Conservation (phyloP, 768 basidiomycete species). For the Erythrobasidium yunnanense region DNA sequence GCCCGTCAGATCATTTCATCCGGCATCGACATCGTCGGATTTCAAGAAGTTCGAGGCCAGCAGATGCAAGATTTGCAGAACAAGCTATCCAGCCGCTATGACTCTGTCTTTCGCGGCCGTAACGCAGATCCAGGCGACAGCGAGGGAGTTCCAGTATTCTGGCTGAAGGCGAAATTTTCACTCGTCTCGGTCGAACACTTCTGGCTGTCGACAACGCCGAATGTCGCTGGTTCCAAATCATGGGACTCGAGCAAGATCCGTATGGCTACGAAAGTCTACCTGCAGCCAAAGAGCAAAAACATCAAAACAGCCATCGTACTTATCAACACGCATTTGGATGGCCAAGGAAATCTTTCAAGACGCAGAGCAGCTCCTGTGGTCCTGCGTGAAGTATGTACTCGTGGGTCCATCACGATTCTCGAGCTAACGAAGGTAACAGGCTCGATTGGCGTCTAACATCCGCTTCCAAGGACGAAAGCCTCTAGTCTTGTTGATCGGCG, state of each 20-base stretch:
- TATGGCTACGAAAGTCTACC: neutral
- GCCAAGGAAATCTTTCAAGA: neutral
- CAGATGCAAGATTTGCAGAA: neutral
- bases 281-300: neutral
- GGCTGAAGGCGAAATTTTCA: neutral
- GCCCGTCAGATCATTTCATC: neutral
- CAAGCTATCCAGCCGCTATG: neutral
- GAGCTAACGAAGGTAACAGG: neutral
- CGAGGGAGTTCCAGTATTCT: neutral
- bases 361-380: neutral
- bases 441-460: neutral
- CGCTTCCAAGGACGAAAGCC: neutral
- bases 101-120: neutral
- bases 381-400: neutral
- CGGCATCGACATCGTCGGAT: neutral
- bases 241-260: neutral
- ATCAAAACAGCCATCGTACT: neutral
- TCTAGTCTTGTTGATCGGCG: slow-evolving; percentile 39
- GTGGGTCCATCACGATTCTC: neutral
- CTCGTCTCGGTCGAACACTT: neutral
- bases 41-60: neutral
- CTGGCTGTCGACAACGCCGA: neutral
- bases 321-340: neutral
- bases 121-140: neutral
- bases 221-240: neutral